Percentiles rank a stretch among this genome's conserved stretches.
These are phyloP conservation scores for Daldinia decipiens DNA, from an alignment of 495 filamentous ascomycete genomes.

Conservation along the genomic window DNA sequence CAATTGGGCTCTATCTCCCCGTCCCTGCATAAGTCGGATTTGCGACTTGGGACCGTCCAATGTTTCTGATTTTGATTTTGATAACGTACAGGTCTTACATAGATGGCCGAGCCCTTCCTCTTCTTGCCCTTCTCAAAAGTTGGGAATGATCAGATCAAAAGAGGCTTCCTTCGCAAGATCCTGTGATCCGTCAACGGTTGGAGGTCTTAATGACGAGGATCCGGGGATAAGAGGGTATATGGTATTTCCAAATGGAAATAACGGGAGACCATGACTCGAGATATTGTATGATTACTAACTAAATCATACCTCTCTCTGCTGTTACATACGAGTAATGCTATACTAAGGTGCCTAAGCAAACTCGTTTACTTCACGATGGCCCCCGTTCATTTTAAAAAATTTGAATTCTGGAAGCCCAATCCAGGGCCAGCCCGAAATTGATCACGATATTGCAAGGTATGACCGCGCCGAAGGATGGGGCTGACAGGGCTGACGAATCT, in stretches of 20 bases:
- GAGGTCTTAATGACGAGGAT: not conserved
- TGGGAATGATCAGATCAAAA: constrained; percentile 20
- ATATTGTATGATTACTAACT: not conserved
- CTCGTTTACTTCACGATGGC: constrained; percentile 5
- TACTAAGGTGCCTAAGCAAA: constrained; percentile 19
- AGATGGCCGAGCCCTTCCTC: constrained; percentile 25
- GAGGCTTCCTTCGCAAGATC: constrained; percentile 18
- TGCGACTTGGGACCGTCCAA: constrained; percentile 42
- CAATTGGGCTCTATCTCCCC: constrained; percentile 31
- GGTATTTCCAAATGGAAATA: constrained; percentile 6
- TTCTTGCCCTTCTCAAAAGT: constrained; percentile 29
- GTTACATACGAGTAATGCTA: not conserved
- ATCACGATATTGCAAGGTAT: constrained; percentile 29
- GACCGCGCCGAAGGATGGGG: constrained; percentile 31
- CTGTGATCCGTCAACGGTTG: constrained; percentile 20
- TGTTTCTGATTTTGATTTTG: constrained; percentile 45
- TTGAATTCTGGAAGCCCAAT: constrained; percentile 30
- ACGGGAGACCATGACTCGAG: constrained; percentile 9
- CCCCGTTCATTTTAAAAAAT: constrained; percentile 11
- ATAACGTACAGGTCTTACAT: constrained; percentile 33
- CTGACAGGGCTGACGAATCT: constrained; percentile 45
- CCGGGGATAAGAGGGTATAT: constrained; percentile 9
- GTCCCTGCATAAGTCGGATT: constrained; percentile 45
- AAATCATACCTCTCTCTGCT: not conserved
- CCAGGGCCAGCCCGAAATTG: constrained; percentile 37